phyloP scores from a whole-genome alignment of 75 land plant genomes.

The Pinus tabuliformis region DNA sequence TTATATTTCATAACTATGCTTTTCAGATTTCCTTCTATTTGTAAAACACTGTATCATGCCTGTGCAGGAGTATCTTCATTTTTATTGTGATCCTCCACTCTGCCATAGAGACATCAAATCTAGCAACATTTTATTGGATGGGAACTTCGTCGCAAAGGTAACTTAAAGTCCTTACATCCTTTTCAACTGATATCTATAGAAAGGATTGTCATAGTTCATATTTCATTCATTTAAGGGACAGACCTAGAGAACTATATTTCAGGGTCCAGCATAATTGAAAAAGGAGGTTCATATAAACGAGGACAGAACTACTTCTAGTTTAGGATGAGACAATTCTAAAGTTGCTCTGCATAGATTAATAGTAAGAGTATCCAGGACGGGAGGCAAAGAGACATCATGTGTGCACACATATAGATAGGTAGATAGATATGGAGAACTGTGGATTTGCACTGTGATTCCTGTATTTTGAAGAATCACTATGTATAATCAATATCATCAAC shows the following conservation, averaged over 20 bases:
- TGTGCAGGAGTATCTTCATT: conserved; percentile 88
- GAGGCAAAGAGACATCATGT: too few relatives aligned
- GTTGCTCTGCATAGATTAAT: too few relatives aligned
- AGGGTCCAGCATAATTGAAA: neutral
- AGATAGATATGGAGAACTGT: neutral
- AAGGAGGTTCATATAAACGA: neutral
- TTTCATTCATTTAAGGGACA: neutral
- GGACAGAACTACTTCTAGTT: neutral
- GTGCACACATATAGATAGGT: too few relatives aligned
- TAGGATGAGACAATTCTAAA: neutral
- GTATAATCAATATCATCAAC: neutral
- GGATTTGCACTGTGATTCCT: neutral
- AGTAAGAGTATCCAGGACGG: too few relatives aligned
- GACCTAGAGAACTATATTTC: neutral
- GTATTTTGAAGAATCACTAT: neutral
- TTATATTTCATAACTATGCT: neutral
- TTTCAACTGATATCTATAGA: conserved; percentile 2
- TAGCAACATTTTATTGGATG: conserved; percentile 91
- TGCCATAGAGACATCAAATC: conserved; percentile 95
- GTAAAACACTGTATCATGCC: neutral
- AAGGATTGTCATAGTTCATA: neutral
- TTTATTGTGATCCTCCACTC: conserved; percentile 87
- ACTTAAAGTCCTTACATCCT: neutral
- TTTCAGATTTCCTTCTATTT: neutral
- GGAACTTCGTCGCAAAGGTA: conserved; percentile 92